These are phyloP conservation scores for Penicillium paxilli DNA, from an alignment of 495 filamentous ascomycete genomes.

Conservation along the genomic window DNA sequence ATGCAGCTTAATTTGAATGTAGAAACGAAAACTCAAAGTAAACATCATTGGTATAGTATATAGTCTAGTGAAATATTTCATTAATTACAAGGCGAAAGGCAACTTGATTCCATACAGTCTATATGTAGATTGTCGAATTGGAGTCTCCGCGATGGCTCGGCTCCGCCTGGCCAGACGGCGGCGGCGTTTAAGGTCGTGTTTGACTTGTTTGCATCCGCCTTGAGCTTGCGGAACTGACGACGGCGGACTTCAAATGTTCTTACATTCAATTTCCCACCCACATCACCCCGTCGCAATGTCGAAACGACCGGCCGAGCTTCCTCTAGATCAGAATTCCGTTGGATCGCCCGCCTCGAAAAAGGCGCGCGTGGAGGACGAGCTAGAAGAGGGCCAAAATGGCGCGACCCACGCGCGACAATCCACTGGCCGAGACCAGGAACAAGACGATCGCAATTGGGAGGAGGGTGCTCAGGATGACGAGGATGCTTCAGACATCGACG, in stretches of 20 bases:
- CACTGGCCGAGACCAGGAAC: slow-evolving; percentile 29
- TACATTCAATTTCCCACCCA: slow-evolving; percentile 11
- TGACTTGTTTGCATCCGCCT: slow-evolving; percentile 38
- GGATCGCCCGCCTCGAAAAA: slow-evolving; percentile 78
- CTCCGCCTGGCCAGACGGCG: neutral
- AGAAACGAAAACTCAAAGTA: neutral
- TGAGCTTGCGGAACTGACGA: slow-evolving; percentile 18
- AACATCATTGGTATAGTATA: neutral
- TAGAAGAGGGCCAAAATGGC: slow-evolving; percentile 40
- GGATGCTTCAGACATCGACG: slow-evolving; percentile 35
- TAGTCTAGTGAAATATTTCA: neutral
- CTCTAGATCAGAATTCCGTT: slow-evolving; percentile 63
- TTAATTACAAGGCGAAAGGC: neutral
- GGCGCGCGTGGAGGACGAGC: slow-evolving; percentile 61
- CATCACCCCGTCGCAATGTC: slow-evolving; percentile 51
- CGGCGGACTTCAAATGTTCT: slow-evolving; percentile 11
- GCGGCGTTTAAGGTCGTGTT: slow-evolving; percentile 18
- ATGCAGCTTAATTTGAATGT: slow-evolving; percentile 7
- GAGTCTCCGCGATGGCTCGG: too few species aligned
- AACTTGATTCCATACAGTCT: neutral
- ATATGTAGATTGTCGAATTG: neutral
- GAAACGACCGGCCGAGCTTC: slow-evolving; percentile 76
- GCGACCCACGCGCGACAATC: slow-evolving; percentile 37
- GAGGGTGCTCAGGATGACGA: slow-evolving; percentile 35
- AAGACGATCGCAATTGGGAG: slow-evolving; percentile 39